Conservation (phyloP, 2,329 filamentous ascomycete species). For the Zymoseptoria pseudotritici region DNA sequence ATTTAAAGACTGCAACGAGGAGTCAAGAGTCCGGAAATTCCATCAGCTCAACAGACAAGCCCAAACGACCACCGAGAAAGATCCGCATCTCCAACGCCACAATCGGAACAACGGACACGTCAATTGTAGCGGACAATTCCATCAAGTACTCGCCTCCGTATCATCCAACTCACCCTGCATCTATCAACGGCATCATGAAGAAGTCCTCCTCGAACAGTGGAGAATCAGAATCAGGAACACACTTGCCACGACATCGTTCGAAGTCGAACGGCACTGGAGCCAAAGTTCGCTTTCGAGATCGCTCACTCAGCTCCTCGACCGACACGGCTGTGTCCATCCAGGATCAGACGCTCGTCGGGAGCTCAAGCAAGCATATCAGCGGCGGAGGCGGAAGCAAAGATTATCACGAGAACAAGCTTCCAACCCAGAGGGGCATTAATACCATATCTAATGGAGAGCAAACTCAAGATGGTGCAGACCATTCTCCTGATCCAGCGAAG, state of each 20-base stretch:
- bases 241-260: not conserved
- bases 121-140: not conserved
- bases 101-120: not conserved
- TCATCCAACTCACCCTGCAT: not conserved
- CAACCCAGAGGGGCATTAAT: not conserved
- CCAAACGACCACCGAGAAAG: not conserved
- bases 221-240: not conserved
- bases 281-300: not conserved
- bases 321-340: not conserved
- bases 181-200: not conserved
- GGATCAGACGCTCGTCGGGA: not conserved
- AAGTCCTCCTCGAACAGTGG: not conserved
- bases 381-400: not conserved
- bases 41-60: not conserved
- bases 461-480: not conserved
- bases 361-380: too few relatives aligned
- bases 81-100: not conserved
- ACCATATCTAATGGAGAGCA: not conserved
- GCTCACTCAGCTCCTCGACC: not conserved
- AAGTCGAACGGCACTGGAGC: not conserved
- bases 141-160: not conserved
- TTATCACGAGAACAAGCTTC: not conserved
- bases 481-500: not conserved
- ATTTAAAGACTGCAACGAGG: not conserved
- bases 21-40: too few relatives aligned